Base-by-base conservation (phyloP, 805 yeast species). In the Lipomyces yamanashiensis region DNA sequence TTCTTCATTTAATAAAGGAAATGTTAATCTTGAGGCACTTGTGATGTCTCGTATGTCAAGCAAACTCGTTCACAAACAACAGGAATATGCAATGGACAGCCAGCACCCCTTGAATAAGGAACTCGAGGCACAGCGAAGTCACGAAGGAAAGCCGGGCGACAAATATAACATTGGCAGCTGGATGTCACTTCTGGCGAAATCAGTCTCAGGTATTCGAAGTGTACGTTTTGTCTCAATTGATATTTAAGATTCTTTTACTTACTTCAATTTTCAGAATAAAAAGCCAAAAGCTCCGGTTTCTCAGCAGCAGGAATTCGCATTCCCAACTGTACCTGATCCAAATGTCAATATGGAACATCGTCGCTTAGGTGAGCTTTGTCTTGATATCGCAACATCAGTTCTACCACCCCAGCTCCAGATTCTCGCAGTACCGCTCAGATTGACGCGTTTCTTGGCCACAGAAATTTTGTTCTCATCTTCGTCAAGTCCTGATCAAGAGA, bases 11-110 rank as follows among this genome's bases (percentile, higher is more conserved):
- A 28, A 15, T 23, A 19, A 36, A 23, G 21, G 9, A 9, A 13
- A 13, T 3, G 17, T 54, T 15, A 17, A 54, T 19, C 43, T 54
- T 2, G 58, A 54, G 15, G 37, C 40, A 2, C 15, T 54, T 8
- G 51, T 54, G 19, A 43, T 54, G 58, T 54, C 58, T 10, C 50
- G 58, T 7, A 9, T 44, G 2, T 28, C 43, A n/a, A 54, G 34
- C 12, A 43, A 44, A 10, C 8, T n/a, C 17, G 12, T 34, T n/a
- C 41, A 34, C 13, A 51, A 54, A 7, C 40, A 17, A 28, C 50
- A 34, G 43, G 57, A 41, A 15, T 13, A 13, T 36, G 12, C 12
- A 19, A 1, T 23, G n/a, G 15, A 21, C 9, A 19, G 15, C 4
- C 28, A 23, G 23, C 51, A 54, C 36, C 58, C 51, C 8, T 12